Base-by-base conservation (phyloP, 2,329 filamentous ascomycete genomes). In the Dothistroma pini region DNA sequence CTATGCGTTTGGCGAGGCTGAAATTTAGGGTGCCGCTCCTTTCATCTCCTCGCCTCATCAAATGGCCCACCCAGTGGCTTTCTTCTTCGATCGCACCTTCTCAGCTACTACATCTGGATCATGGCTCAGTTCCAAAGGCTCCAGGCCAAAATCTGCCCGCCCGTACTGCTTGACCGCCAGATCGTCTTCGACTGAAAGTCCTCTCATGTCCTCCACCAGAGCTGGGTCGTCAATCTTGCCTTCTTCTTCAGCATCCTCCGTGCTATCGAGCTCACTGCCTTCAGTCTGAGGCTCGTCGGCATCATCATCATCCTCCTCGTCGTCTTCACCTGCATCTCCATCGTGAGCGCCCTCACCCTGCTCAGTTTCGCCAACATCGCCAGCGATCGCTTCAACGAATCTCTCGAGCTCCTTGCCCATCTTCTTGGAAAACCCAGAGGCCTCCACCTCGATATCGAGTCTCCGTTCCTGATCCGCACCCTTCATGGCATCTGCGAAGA, bases 381-480 rank as follows among this genome's bases (percentile, higher is more conserved):
- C 80, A 63, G 86, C 83, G 12, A 83, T 81, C 9, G 84, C 85
- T 72, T 92, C 89, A 78, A 99, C 95, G 66, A 96, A 96, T 10
- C 86, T 84, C 72, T 97, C 95, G 16, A 99, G 79, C 68, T 99
- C 95, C 75, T 95, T 96, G 16, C 91, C 85, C 89, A 97, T 96
- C 79, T 96, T 97, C 80, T 89, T 96, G 21, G 91, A 96, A 75
- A 99, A 97, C 0, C 95, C 95, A 1, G 91, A 96, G 0, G 95
- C 95, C 72, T 96, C 89, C 1, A 96, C 92, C 34, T 90, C 86
- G 16, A 96, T 87, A 76, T 99, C 96, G 16, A 99, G 77, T 66
- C 95, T 84, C 64, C 80, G 86, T 58, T 87, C 85, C 72, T 84
- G 83, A 12, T 85, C 84, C 56, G 92, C 79, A 0, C 82, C 83